A percentile compares a stretch with the other conserved stretches of the same genome.
phyloP scores from a whole-genome alignment of 2,329 filamentous ascomycete genomes.

The Colletotrichum horii region DNA sequence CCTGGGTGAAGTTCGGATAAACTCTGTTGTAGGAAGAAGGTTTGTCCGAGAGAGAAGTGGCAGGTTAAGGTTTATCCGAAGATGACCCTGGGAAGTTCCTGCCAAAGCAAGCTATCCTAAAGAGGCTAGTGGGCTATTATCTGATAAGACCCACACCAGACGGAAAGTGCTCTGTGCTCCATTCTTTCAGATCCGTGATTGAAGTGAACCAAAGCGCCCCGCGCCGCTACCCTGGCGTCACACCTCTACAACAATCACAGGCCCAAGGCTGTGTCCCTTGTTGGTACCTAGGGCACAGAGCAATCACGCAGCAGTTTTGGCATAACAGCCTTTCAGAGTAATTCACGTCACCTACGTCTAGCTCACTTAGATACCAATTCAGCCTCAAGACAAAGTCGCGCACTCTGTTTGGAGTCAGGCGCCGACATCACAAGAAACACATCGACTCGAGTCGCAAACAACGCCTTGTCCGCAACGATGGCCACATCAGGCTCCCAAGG shows the following conservation, averaged over 20 bases:
- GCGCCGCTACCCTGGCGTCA: conserved; percentile 2
- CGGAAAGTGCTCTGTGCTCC: conserved; percentile 1
- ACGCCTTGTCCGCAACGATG: background rate
- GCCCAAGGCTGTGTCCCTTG: background rate
- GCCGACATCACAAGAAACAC: background rate
- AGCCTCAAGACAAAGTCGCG: conserved; percentile 3
- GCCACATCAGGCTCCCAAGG: conserved; percentile 9
- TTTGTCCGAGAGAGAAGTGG: background rate
- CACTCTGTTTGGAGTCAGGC: background rate
- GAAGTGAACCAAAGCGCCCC: conserved; percentile 9
- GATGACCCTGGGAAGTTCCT: background rate
- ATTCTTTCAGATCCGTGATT: conserved; percentile 18
- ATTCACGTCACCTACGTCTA: background rate
- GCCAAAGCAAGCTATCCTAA: conserved; percentile 5
- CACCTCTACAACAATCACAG: background rate
- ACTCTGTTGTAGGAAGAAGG: background rate
- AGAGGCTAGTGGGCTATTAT: background rate
- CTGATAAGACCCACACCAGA: conserved; percentile 8
- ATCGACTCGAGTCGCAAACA: background rate
- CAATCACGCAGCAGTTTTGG: background rate
- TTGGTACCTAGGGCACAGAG: background rate
- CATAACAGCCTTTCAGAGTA: background rate
- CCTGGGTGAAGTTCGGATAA: conserved; percentile 16
- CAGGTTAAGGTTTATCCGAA: background rate
- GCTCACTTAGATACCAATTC: background rate